Conservation (phyloP, 306 rosid species). For the Myrica gale region DNA sequence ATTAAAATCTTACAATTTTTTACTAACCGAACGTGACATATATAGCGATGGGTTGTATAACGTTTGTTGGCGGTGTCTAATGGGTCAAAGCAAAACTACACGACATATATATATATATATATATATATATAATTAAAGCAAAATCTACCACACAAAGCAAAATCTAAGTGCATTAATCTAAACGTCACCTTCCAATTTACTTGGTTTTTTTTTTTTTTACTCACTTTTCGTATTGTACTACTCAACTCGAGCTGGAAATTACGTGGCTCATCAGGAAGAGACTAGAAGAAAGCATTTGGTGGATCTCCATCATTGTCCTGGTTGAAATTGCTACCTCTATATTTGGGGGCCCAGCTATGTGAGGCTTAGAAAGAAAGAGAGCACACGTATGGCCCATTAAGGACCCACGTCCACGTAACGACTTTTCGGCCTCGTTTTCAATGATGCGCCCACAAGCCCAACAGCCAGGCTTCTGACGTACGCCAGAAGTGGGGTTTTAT, state of each 20-base stretch:
- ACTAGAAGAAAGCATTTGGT: constrained; percentile 8
- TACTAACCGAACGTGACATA: too few relatives aligned
- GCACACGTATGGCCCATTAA: constrained; percentile 19
- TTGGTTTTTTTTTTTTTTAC: too few relatives aligned
- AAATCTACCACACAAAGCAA: too few relatives aligned
- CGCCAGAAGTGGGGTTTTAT: constrained; percentile 21
- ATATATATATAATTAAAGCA: too few relatives aligned
- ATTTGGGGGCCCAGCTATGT: constrained; percentile 34
- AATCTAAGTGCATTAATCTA: too few relatives aligned
- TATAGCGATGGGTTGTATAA: too few relatives aligned
- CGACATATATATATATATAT: too few relatives aligned
- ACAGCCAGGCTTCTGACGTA: constrained; percentile 31
- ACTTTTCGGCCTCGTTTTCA: neutral
- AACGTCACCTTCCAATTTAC: too few relatives aligned
- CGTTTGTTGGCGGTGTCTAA: too few relatives aligned
- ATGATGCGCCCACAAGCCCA: constrained; percentile 45
- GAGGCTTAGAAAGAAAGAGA: constrained; percentile 25
- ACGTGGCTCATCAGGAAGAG: constrained; percentile 24
- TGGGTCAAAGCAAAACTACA: too few relatives aligned
- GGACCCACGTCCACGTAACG: constrained; percentile 30
- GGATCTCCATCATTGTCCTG: constrained; percentile 11
- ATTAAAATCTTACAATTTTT: too few relatives aligned
- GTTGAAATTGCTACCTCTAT: constrained; percentile 21
- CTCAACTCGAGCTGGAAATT: neutral
- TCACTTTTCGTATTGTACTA: too few relatives aligned